Base-by-base conservation (phyloP, 148 eudicot genomes). In the Fagopyrum homotropicum region DNA sequence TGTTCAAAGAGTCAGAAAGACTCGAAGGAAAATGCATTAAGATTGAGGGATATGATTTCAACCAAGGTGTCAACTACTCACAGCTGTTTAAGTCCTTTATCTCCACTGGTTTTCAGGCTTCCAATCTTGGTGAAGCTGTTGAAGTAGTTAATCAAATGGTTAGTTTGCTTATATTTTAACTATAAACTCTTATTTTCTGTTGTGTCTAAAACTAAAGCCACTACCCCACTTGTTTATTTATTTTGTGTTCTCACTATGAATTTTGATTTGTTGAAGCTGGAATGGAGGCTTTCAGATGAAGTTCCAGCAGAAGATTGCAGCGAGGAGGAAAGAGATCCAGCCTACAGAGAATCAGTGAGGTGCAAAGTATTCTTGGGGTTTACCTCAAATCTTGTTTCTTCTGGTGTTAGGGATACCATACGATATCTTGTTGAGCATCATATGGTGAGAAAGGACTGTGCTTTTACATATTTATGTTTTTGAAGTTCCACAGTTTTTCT, bases 291-390 rank as follows among this genome's bases (percentile, higher is more conserved):
- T 71, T 77, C 92, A 19, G 80, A 90, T 75, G 99, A 90, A 84
- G 50, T 71, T 70, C 75, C 80, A 1, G 30, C 83, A 2, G 92
- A 95, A 56, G 96, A 95, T 84, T 88, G 96, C 79, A 84, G 83
- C 7, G 91, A 85, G 77, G 91, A 88, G 78, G 97, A 92, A 85
- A 85, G 68, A 49, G 88, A 88, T 82, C 72, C 79, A 16, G 76
- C 26, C 9, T 89, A 76, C 64, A 84, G 97, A 81, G 84, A 86
- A 61, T 90, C 97, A 15, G 85, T 86, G 56, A 88, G 72, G 83
- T 88, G 96, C 88, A 95, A 95, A 84, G 81, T 95, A 48, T 95
- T 95, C 75, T 76, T 95, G 77, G 99, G 99, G 19, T 95, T 95
- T 68, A 95, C 99, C 69, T 95, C 99, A 9, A 95, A 95, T 85